These are phyloP conservation scores for Flagelloscypha sp. DNA, from an alignment of 768 basidiomycete species.

Conservation along the genomic window DNA sequence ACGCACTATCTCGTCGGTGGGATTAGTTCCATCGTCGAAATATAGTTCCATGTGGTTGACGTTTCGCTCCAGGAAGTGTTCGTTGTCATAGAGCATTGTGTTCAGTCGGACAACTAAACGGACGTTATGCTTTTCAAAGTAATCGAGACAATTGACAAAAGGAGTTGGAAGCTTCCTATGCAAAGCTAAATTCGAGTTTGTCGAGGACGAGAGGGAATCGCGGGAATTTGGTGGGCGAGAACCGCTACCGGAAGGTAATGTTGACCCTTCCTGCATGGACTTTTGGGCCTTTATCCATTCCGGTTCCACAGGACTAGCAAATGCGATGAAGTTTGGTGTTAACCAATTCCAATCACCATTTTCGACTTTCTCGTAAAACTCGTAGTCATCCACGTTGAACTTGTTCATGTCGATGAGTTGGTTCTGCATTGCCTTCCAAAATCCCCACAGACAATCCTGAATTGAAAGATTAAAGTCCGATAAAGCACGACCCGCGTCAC, in stretches of 20 bases:
- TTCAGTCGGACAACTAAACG: slow-evolving; percentile 92
- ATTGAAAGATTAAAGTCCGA: slow-evolving; percentile 92
- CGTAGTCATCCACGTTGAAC: slow-evolving; percentile 89
- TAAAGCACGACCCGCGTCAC: slow-evolving; percentile 88
- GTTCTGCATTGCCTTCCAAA: slow-evolving; percentile 88
- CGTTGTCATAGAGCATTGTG: slow-evolving; percentile 81
- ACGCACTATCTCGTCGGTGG: slow-evolving; percentile 89
- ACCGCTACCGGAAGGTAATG: slow-evolving; percentile 4
- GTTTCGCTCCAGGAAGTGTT: slow-evolving; percentile 73
- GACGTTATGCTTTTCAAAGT: slow-evolving; percentile 81
- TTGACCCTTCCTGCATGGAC: slow-evolving; percentile 40
- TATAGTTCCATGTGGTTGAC: slow-evolving; percentile 89
- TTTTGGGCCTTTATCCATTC: slow-evolving; percentile 73
- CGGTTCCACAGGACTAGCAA: slow-evolving; percentile 84
- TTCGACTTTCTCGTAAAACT: slow-evolving; percentile 91
- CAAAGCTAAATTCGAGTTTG: slow-evolving; percentile 44
- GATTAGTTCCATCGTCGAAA: slow-evolving; percentile 98
- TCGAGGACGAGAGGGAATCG: slow-evolving; percentile 20
- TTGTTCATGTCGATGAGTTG: slow-evolving; percentile 90
- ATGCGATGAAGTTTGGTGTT: slow-evolving; percentile 86
- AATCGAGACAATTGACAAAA: slow-evolving; percentile 86
- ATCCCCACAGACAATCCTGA: slow-evolving; percentile 84
- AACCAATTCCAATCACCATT: slow-evolving; percentile 97
- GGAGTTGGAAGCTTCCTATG: slow-evolving; percentile 72
- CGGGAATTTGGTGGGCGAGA: slow-evolving; percentile 15